A percentile compares a stretch with the other conserved stretches of the same genome.
Conservation (phyloP, 2,329 filamentous ascomycete genomes). For the Teratosphaeria pseudoeucalypti region DNA sequence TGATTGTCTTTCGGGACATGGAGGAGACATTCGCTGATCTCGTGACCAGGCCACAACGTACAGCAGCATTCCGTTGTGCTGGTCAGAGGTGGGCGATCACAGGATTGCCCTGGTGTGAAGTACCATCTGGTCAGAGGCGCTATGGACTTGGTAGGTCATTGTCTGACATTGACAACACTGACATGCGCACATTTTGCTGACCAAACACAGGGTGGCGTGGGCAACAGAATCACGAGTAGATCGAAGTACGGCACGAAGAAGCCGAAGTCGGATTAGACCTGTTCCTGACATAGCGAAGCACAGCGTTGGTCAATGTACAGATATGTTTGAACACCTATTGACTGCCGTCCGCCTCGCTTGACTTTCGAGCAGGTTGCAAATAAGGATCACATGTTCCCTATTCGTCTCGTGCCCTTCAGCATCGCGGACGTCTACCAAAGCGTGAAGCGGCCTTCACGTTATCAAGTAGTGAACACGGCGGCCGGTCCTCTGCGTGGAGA, state of each 20-base stretch:
- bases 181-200: not conserved
- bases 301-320: not conserved
- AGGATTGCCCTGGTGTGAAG: constrained; percentile 97
- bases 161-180: no score
- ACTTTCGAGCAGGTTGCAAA: not conserved
- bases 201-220: constrained; percentile 67
- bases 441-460: no score
- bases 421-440: no score
- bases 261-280: constrained; percentile 62
- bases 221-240: constrained; percentile 68
- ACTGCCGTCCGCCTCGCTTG: not conserved
- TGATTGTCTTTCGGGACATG: not conserved
- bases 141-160: constrained; percentile 70
- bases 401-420: not conserved
- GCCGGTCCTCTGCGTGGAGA: no score
- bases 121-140: constrained; percentile 89
- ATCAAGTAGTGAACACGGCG: no score
- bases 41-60: constrained; percentile 68
- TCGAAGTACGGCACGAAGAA: constrained; percentile 99
- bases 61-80: constrained; percentile 97
- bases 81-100: constrained; percentile 81
- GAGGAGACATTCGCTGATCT: not conserved
- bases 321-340: not conserved
- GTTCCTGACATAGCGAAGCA: not conserved
- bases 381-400: not conserved